These are phyloP conservation scores for Plenodomus tracheiphilus DNA, from an alignment of 2,329 filamentous ascomycete species.

Conservation along the genomic window DNA sequence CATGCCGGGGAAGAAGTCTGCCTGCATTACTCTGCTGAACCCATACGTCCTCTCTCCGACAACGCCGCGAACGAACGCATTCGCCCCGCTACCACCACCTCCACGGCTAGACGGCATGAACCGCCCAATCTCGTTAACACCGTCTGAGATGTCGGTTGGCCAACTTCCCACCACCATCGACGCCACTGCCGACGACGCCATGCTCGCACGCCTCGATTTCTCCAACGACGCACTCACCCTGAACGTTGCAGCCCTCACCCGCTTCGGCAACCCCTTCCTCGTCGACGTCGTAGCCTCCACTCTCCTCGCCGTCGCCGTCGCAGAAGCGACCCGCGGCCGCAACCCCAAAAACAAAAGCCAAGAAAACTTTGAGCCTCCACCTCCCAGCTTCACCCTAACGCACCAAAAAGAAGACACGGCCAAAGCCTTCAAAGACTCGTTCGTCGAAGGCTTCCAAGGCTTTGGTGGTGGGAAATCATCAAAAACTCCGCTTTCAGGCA, in stretches of 20 bases:
- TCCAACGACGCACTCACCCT: conserved; percentile 46
- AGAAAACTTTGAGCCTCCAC: conserved; percentile 39
- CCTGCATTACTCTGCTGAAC: conserved; percentile 43
- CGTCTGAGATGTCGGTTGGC: conserved; percentile 37
- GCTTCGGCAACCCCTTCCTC: conserved; percentile 50
- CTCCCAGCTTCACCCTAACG: conserved; percentile 26
- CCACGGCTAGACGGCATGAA: conserved; percentile 25
- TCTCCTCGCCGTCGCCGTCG: conserved; percentile 50
- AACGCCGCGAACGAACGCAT: conserved; percentile 36
- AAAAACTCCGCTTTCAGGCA: conserved; percentile 19
- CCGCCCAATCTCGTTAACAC: conserved; percentile 37
- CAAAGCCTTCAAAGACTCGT: conserved; percentile 34
- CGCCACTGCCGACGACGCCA: conserved; percentile 40
- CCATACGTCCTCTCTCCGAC: conserved; percentile 44
- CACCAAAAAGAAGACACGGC: conserved; percentile 31
- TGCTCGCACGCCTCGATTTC: conserved; percentile 52
- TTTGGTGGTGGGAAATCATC: conserved; percentile 35
- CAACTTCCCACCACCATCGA: conserved; percentile 43
- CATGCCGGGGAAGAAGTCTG: conserved; percentile 29
- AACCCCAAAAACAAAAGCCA: conserved; percentile 19
- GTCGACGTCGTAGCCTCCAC: conserved; percentile 50
- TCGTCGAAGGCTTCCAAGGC: conserved; percentile 38
- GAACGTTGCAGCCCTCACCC: conserved; percentile 49
- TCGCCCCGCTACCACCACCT: conserved; percentile 36
- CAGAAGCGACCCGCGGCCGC: conserved; percentile 46